These are phyloP conservation scores for Candida wancherniae DNA, from an alignment of 805 yeast species.

Conservation along the genomic window DNA sequence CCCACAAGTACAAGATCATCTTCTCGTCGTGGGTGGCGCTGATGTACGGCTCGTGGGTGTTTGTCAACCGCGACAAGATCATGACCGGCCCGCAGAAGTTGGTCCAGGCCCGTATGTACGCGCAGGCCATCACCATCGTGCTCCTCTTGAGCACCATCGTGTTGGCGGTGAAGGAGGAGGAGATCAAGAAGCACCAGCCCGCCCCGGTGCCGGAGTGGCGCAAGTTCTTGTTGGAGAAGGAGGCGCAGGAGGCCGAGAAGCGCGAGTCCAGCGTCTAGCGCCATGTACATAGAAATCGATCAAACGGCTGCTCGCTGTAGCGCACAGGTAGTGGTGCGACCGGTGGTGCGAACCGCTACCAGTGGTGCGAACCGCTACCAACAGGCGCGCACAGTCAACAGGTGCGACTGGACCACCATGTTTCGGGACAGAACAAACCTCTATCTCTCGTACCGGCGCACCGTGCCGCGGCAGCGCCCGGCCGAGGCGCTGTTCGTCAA, in stretches of 20 bases:
- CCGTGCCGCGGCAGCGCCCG: conserved; percentile 61
- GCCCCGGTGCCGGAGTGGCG: conserved; percentile 25
- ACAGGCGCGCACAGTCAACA: background rate
- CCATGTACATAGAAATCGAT: background rate
- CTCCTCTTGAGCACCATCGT: conserved; percentile 25
- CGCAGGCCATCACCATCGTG: conserved; percentile 25
- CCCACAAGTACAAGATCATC: conserved; percentile 35
- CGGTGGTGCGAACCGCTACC: background rate
- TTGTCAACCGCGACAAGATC: conserved; percentile 24
- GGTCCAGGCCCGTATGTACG: conserved; percentile 29
- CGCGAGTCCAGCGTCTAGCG: background rate
- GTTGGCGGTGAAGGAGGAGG: conserved; percentile 25
- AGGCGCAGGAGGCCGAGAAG: conserved; percentile 9
- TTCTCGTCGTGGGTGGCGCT: conserved; percentile 38
- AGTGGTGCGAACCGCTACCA: background rate
- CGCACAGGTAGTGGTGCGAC: background rate
- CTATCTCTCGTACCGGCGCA: conserved; percentile 80
- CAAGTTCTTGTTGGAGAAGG: conserved; percentile 16
- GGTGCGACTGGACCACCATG: conserved; percentile 41
- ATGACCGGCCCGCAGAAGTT: conserved; percentile 24
- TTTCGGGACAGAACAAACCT: conserved; percentile 93
- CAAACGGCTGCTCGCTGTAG: background rate
- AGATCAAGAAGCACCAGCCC: conserved; percentile 19
- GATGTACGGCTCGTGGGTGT: conserved; percentile 27
- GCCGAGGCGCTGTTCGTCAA: conserved; percentile 30